phyloP scores from a whole-genome alignment of 257 asterid genomes.

The Solanum piurae region DNA sequence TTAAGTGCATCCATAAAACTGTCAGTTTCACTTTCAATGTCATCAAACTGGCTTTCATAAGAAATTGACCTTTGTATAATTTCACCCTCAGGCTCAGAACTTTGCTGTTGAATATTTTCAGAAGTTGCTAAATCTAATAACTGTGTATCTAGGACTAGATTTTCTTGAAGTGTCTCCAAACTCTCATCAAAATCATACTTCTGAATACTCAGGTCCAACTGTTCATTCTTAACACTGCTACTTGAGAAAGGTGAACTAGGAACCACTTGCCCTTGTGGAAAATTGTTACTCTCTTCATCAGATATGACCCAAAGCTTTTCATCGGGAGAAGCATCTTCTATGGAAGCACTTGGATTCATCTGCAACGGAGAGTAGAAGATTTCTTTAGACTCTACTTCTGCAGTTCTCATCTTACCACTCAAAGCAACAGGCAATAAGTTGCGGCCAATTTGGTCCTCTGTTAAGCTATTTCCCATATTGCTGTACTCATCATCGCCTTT shows the following conservation, averaged over 20 bases:
- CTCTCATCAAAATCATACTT: slow-evolving; percentile 28
- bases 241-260: background rate
- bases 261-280: background rate
- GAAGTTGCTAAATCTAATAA: slow-evolving; percentile 15
- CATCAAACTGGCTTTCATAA: slow-evolving; percentile 10
- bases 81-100: background rate
- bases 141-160: slow-evolving; percentile 18
- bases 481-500: background rate
- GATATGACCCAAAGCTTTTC: slow-evolving; percentile 6
- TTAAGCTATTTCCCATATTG: background rate
- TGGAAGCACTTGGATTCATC: background rate
- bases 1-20: slow-evolving; percentile 87
- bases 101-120: slow-evolving; percentile 8
- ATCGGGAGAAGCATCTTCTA: slow-evolving; percentile 1
- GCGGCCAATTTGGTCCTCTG: background rate
- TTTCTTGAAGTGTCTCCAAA: slow-evolving; percentile 24
- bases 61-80: background rate
- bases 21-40: slow-evolving; percentile 58
- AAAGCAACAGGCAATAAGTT: background rate
- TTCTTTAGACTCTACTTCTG: background rate
- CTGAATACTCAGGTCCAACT: slow-evolving; percentile 11
- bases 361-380: background rate
- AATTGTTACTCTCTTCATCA: background rate
- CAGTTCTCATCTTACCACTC: background rate
- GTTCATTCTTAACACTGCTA: slow-evolving; percentile 25